Evolutionary conservation across 257 asterid species (phyloP), one percentile per base, ranked within the genome.

Genomic region (Thymus mandschuricus): DNA sequence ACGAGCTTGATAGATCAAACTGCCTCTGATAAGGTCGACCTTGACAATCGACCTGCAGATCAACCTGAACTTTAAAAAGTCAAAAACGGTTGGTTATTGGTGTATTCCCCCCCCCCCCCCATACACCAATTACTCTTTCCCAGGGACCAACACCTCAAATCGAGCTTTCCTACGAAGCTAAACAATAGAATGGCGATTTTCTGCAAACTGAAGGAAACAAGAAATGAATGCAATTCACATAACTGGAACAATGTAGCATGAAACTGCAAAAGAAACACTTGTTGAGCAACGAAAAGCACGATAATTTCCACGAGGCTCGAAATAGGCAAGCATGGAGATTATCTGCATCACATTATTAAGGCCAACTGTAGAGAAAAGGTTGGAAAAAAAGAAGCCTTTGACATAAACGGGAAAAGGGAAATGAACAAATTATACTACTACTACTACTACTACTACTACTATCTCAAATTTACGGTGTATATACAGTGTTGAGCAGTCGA

Each of bases 221-320:
- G 50, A 62, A 30, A 30, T 46, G 74, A 44, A 58, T 13, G 21
- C 21, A 55, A 3, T 44, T 58, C 66, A 50, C 5, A 34, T 9
- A 11, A 41, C n/a, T 60, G 49, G 74, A 67, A 33, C 57, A 8
- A 76, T 13, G 52, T 51, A 68, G 73, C 76, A 73, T 64, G 79
- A 57, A 69, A 11, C 29, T 64, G 75, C 60, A 64, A 35, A 28
- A 38, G 65, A 45, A 68, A 60, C 76, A 72, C 72, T 70, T 21
- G 68, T 64, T 69, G 40, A 40, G 72, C 34, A 64, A 12, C 33
- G 35, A 72, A 35, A 9, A 54, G 64, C 64, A 48, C 64, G 58
- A 76, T 76, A 50, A 68, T 58, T 70, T 66, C 40, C 35, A 45
- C 8, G 44, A 62, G 74, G 76, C 54, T 70, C 38, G 46, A 62